Evolutionary conservation across 2,329 filamentous ascomycete genomes (phyloP), one percentile per base, ranked within the genome.

Genomic region (Colletotrichum sp.): DNA sequence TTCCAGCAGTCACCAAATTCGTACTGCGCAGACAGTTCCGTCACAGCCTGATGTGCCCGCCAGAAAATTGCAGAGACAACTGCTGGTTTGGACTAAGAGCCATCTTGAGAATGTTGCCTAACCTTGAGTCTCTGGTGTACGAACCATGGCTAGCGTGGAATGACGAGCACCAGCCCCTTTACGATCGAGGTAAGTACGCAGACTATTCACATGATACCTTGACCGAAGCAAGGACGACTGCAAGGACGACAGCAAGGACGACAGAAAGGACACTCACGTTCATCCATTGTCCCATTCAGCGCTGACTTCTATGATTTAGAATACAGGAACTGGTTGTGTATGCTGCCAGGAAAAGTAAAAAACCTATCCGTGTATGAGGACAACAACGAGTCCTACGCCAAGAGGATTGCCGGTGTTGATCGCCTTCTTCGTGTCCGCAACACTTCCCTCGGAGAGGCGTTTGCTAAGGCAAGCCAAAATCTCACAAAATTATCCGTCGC

Each of bases 391-490:
- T 48, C 44, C 44, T 48, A 48, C 44, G 44, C 44, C n/a, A 1
- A 8, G 44, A 22, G n/a, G 44, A 48, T 48, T 44, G 39, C 19
- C 44, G 44, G 44, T 22, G 44, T 22, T 4, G 44, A 48, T 1
- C 6, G n/a, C 19, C 44, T 48, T 48, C 44, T 48, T 48, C 44
- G 44, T 48, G 44, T 48, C 44, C 44, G 1, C 44, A 48, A 48
- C n/a, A 0, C n/a, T 48, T 12, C 11, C n/a, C 44, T 48, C n/a
- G 44, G 6, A 19, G 0, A 0, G 5, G 11, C 2, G 1, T 2
- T 48, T 7, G 44, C 44, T 22, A 2, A 8, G 44, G 44, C 44
- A 48, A 48, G 44, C 11, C 19, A 22, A 13, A 5, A 22, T 0
- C 44, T 48, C 19, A 6, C 4, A 22, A 48, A 4, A 0, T 48